Conservation (phyloP, 2,329 filamentous ascomycete genomes). For the Dendryphion nanum region DNA sequence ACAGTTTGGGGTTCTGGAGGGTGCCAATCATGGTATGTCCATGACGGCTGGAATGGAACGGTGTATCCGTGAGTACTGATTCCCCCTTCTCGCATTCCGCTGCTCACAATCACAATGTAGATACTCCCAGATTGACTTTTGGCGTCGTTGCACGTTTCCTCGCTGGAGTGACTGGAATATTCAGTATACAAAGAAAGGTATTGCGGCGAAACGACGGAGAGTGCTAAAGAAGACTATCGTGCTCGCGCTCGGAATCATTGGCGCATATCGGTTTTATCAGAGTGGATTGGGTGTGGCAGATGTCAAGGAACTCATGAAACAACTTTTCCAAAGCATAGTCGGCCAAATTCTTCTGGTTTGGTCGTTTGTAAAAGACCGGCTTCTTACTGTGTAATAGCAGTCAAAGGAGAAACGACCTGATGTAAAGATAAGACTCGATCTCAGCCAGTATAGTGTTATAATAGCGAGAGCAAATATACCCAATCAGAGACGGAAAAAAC, state of each 20-base stretch:
- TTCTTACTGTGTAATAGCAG: too few species aligned
- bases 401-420: too few species aligned
- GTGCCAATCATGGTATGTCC: constrained; percentile 66
- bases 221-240: constrained; percentile 16
- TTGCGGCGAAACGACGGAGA: constrained; percentile 28
- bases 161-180: constrained; percentile 56
- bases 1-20: constrained; percentile 57
- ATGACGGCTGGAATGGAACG: constrained; percentile 75
- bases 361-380: background rate
- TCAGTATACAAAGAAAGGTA: constrained; percentile 50
- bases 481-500: too few species aligned
- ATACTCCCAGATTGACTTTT: constrained; percentile 53
- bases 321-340: constrained; percentile 11
- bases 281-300: constrained; percentile 22
- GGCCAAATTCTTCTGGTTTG: constrained; percentile 6
- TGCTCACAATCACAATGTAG: constrained; percentile 9
- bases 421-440: too few species aligned
- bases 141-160: constrained; percentile 51
- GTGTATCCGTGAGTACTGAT: constrained; percentile 51
- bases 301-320: constrained; percentile 12
- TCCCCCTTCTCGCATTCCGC: background rate
- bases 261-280: constrained; percentile 22
- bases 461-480: too few species aligned
- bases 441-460: too few species aligned
- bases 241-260: constrained; percentile 19